Evolutionary conservation across 2,329 filamentous ascomycete genomes (phyloP).

Genomic region (Neofusicoccum ribis): DNA sequence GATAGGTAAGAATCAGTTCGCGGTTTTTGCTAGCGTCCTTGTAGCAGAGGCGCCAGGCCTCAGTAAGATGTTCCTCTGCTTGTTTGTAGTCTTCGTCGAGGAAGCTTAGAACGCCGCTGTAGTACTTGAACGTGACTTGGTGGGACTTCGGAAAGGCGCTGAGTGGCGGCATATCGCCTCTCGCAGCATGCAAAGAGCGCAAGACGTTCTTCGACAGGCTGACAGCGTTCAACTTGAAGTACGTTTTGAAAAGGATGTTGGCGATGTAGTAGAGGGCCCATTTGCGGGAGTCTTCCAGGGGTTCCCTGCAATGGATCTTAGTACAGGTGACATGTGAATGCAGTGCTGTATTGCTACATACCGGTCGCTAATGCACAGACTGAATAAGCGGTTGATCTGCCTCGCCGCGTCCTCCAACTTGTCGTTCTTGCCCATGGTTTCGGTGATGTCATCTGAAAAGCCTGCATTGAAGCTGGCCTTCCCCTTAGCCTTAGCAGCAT

Average conservation of each 20-base stretch:
- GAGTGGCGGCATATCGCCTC: conserved; percentile 77
- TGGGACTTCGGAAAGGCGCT: conserved; percentile 84
- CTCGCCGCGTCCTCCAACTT: conserved; percentile 89
- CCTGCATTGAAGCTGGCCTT: conserved; percentile 47
- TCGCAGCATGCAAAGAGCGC: conserved; percentile 75
- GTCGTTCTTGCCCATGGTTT: conserved; percentile 65
- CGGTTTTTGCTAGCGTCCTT: conserved; percentile 71
- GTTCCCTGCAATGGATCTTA: conserved; percentile 46
- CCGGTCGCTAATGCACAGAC: conserved; percentile 86
- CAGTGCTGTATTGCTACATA: conserved; percentile 51
- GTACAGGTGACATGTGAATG: conserved; percentile 34
- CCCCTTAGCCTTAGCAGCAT: conserved; percentile 54
- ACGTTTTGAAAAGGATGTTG: conserved; percentile 96
- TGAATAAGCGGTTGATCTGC: conserved; percentile 89
- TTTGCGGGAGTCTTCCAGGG: conserved; percentile 86
- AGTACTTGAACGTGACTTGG: conserved; percentile 94
- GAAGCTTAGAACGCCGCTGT: conserved; percentile 89
- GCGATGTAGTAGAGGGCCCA: conserved; percentile 97
- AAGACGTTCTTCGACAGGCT: conserved; percentile 88
- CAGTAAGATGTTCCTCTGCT: conserved; percentile 77
- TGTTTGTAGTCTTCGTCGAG: conserved; percentile 86
- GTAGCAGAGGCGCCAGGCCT: conserved; percentile 82
- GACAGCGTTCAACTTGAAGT: conserved; percentile 92
- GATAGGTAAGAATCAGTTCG: conserved; percentile 87
- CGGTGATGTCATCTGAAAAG: conserved; percentile 81